Evolutionary conservation across 83 land plant genomes (phyloP).

Genomic region (Diphasiastrum complanatum): DNA sequence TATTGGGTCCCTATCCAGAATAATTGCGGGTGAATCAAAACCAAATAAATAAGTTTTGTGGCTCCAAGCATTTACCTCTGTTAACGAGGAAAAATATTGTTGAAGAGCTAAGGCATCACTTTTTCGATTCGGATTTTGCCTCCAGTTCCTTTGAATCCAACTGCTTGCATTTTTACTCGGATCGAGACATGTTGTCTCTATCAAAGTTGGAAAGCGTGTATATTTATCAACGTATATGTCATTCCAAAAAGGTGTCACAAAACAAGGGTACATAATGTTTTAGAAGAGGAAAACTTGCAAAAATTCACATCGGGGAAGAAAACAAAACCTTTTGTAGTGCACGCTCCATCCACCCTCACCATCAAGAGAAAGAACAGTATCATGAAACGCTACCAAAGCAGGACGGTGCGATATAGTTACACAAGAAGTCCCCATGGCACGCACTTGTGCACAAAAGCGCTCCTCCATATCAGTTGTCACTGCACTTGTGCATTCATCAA

Average conservation of each 20-base stretch:
- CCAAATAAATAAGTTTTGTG: background rate
- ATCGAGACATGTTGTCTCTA: background rate
- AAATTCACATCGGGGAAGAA: too few species aligned
- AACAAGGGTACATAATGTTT: too few species aligned
- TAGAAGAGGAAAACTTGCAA: background rate
- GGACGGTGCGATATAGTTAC: slow-evolving; percentile 98
- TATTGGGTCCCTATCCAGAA: too few species aligned
- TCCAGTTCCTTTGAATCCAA: background rate
- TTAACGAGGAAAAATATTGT: slow-evolving; percentile 47
- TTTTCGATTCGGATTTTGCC: slow-evolving; percentile 55
- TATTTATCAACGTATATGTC: too few species aligned
- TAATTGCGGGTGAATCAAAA: background rate
- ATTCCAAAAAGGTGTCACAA: too few species aligned
- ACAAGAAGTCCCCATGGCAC: slow-evolving; percentile 99
- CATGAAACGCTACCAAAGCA: slow-evolving; percentile 97
- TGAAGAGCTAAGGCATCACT: slow-evolving; percentile 77
- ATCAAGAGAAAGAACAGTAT: slow-evolving; percentile 89
- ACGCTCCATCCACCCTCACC: slow-evolving; percentile 95
- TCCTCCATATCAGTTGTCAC: slow-evolving; percentile 99
- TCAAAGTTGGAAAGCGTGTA: too few species aligned
- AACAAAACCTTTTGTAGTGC: slow-evolving; percentile 54
- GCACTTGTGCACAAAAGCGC: slow-evolving; percentile 87
- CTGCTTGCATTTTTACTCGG: background rate
- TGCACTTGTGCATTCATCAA: slow-evolving; percentile 99
- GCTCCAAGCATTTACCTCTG: slow-evolving; percentile 41